Base-by-base conservation (phyloP, 768 basidiomycete genomes). In the Trametopsis cervina region DNA sequence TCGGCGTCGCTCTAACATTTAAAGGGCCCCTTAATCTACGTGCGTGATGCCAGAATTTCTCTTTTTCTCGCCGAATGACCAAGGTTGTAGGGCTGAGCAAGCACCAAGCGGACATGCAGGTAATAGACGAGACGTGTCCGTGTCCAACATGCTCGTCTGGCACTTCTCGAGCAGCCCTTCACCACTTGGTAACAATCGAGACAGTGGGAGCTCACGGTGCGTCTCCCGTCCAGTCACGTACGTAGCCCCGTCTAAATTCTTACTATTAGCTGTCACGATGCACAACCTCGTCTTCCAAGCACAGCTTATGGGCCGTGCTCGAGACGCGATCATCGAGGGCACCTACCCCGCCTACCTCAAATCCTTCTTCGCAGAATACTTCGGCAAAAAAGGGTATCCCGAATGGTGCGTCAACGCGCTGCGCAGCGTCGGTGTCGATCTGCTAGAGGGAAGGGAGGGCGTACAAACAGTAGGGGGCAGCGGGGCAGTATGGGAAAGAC, bases 371-470 rank as follows among this genome's bases (percentile, higher is more conserved):
- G 73, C 70, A 26, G 67, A 70, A 38, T 94, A 92, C 63, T 95
- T 89, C 58, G 82, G 78, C 5, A 72, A 79, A 47, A 66, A 70
- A n/a, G 85, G 84, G 9, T 90, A 92, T 61, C 90, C 90, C 0
- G 78, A 81, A 60, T 95, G 91, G 91, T 88, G 87, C 56, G 79
- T 94, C 1, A 85, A 89, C 57, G 92, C 91, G 10, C 66, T 95
- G 43, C 71, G 74, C 21, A 83, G 80, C 46, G 91, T 95, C 11
- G 86, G 86, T 0, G 87, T 95, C 0, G 89, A 95, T 60, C 64
- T 94, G 38, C 66, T 91, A 25, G 78, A 83, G 50, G 77, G 74
- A 20, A 67, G 61, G 20, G 58, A 66, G 23, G 61, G 74, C 21
- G 63, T 70, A 4, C 75, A 72, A 46, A 62, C 85, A 0, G 69